Evolutionary conservation across 2,329 filamentous ascomycete species (phyloP), one percentile per base, ranked within the genome.

Genomic region (Talaromyces rugulosus): DNA sequence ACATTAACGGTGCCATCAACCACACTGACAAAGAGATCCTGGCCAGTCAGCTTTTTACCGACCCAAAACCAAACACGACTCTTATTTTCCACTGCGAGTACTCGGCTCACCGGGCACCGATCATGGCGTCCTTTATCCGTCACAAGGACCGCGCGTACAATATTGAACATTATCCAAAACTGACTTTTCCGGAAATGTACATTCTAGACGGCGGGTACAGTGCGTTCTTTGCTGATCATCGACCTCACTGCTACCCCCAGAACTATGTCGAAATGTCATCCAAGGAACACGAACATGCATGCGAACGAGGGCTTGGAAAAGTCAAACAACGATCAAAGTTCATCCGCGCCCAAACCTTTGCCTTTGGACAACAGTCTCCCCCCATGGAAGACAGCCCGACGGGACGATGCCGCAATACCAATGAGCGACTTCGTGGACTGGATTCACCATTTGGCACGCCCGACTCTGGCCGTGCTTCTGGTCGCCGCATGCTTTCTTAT

Each of bases 1-100:
- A 99, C 75, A 97, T 99, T 72, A 86, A 92, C 68, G 90, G 90
- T 18, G 95, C 95, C 51, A 83, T 96, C 78, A 99, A 99, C 81
- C 95, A 92, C 81, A 98, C 96, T 78, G 92, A 97, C 80, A 97
- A 97, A 78, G 94, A 99, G 71, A 80, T 90, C 64, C 83, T 99
- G 62, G 87, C 92, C 8, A 82, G 82, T 60, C 87, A 93, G 67
- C 85, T 99, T 56, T 96, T 99, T 75, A 79, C 86, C 33, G 82
- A 83, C 18, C 86, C 88, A 70, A 79, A 85, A 54, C 85, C 88
- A 56, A 89, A 87, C 67, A 95, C 92, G 0, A 82, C 97, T 11
- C 78, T 99, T 65, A 88, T 99, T 67, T 91, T 99, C 70, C 95
- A 99, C 80, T 99, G 95, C 85, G 95, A 99, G 79, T 99, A 98